A percentile compares a stretch with the other conserved stretches of the same genome.
Evolutionary conservation across 495 filamentous ascomycete genomes (phyloP).

Genomic region (Aspergillus incahuasiensis): DNA sequence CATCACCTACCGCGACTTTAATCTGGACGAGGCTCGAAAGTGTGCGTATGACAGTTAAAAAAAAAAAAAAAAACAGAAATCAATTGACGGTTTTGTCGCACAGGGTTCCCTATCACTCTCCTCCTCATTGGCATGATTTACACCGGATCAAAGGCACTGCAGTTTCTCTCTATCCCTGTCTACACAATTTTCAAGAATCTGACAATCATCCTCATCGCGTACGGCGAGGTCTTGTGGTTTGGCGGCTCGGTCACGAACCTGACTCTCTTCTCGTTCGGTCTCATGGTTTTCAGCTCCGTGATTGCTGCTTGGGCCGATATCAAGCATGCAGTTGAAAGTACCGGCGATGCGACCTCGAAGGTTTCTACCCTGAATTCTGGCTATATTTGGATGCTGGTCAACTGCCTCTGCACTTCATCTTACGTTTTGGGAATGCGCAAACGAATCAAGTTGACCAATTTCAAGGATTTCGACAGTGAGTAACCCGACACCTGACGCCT

Average conservation of each 20-base stretch:
- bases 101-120: constrained; percentile 96
- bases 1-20: constrained; percentile 89
- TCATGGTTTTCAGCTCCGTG: constrained; percentile 95
- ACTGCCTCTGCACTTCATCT: constrained; percentile 90
- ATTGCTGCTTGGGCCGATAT: constrained; percentile 98
- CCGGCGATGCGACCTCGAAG: constrained; percentile 60
- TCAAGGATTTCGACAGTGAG: constrained; percentile 99
- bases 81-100: constrained; percentile 19
- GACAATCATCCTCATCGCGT: constrained; percentile 97
- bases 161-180: constrained; percentile 94
- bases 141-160: constrained; percentile 91
- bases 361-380: constrained; percentile 91
- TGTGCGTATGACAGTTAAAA: too few relatives aligned
- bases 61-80: too few relatives aligned
- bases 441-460: constrained; percentile 98
- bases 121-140: constrained; percentile 99
- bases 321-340: constrained; percentile 68
- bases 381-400: constrained; percentile 97
- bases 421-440: constrained; percentile 95
- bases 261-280: constrained; percentile 89
- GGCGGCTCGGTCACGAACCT: constrained; percentile 86
- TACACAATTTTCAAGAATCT: constrained; percentile 99
- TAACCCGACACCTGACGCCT: constrained; percentile 15
- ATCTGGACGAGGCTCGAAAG: constrained; percentile 82
- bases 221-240: constrained; percentile 99